Conservation (phyloP, 1,284 basidiomycete species). For the Cyathus olla region DNA sequence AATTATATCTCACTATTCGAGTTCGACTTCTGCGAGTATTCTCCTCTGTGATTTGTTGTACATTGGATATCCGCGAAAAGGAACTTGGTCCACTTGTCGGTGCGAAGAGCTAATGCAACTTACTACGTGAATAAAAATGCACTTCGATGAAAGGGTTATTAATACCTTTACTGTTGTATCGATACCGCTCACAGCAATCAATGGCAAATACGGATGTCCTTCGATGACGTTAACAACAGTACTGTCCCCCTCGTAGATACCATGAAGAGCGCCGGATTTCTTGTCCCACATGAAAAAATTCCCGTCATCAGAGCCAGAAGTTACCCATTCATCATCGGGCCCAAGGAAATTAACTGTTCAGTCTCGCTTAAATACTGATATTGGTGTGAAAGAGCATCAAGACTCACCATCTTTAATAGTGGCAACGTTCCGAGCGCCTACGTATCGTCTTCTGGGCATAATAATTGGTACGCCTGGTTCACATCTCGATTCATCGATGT, state of each 20-base stretch:
- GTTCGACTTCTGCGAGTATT: slow-evolving; percentile 54
- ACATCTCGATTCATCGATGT: slow-evolving; percentile 28
- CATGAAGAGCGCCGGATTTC: slow-evolving; percentile 69
- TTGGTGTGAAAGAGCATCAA: neutral
- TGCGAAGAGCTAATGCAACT: slow-evolving; percentile 70
- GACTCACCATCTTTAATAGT: slow-evolving; percentile 91
- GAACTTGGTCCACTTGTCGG: slow-evolving; percentile 59
- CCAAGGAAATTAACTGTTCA: slow-evolving; percentile 86
- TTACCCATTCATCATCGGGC: slow-evolving; percentile 80
- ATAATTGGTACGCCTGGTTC: slow-evolving; percentile 66
- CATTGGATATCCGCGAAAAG: slow-evolving; percentile 66
- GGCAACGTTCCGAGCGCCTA: slow-evolving; percentile 84
- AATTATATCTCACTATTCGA: slow-evolving; percentile 28
- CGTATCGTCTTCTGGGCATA: slow-evolving; percentile 75
- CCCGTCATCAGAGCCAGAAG: slow-evolving; percentile 93
- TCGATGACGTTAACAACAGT: slow-evolving; percentile 90
- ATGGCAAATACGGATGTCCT: slow-evolving; percentile 83
- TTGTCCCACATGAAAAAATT: slow-evolving; percentile 91
- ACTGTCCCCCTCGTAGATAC: slow-evolving; percentile 87
- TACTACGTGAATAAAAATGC: neutral
- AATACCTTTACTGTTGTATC: slow-evolving; percentile 88
- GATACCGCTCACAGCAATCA: slow-evolving; percentile 91
- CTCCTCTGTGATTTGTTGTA: slow-evolving; percentile 62
- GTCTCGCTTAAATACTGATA: neutral
- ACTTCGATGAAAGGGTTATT: neutral